phyloP scores from a whole-genome alignment of 2,329 filamentous ascomycete species.

The Lasiodiplodia sp. region DNA sequence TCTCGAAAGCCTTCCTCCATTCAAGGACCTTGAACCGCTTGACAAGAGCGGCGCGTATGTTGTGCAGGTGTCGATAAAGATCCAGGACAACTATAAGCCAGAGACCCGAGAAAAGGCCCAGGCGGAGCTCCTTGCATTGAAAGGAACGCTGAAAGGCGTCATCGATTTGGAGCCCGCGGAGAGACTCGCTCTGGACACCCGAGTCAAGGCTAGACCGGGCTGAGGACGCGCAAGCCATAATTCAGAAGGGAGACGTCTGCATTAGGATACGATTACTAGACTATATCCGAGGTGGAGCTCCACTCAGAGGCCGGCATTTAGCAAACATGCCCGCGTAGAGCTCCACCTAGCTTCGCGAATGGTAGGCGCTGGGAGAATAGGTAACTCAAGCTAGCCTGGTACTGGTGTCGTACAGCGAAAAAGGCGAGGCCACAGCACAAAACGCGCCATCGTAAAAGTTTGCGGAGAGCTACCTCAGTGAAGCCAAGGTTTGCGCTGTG shows the following conservation, averaged over 20 bases:
- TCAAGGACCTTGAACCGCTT: conserved; percentile 57
- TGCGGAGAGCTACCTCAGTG: not conserved
- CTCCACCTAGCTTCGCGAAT: not conserved
- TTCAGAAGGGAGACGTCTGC: not conserved
- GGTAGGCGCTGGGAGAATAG: not conserved
- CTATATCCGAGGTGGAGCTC: not conserved
- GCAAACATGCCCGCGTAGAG: not conserved
- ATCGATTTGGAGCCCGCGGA: conserved; percentile 66
- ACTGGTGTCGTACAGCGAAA: not conserved
- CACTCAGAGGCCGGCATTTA: not conserved
- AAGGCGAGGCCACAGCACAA: not conserved
- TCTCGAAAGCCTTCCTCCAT: conserved; percentile 50
- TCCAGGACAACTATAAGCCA: conserved; percentile 63
- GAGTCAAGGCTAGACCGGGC: conserved; percentile 58
- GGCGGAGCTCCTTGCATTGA: conserved; percentile 62
- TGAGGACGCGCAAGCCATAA: conserved; percentile 3
- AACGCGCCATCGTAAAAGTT: not conserved
- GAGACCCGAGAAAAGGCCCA: conserved; percentile 62
- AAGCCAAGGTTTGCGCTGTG: not conserved
- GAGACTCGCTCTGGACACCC: conserved; percentile 65
- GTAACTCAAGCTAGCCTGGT: not conserved
- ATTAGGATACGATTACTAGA: not conserved
- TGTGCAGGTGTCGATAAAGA: conserved; percentile 64
- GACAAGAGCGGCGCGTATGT: conserved; percentile 66
- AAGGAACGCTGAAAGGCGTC: conserved; percentile 62